These are phyloP conservation scores for Dactylellina cionopaga DNA, from an alignment of 2,329 filamentous ascomycete species.

Conservation along the genomic window DNA sequence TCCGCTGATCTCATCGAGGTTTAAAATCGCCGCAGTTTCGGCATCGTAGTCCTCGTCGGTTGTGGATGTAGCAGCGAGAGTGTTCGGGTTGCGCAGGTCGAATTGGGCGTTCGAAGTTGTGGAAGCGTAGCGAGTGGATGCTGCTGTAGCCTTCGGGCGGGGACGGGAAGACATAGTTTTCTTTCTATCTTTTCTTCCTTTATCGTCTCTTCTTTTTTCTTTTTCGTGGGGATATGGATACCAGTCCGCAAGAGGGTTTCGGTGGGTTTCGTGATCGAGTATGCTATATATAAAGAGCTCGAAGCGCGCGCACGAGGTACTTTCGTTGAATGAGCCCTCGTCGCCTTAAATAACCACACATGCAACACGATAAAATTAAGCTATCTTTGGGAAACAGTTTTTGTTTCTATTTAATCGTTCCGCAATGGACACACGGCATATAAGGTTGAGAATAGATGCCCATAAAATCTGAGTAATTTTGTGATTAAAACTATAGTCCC, in stretches of 20 bases:
- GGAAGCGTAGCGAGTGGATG: slow-evolving; percentile 45
- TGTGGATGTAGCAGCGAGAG: slow-evolving; percentile 78
- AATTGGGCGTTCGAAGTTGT: slow-evolving; percentile 67
- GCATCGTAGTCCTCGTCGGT: slow-evolving; percentile 69
- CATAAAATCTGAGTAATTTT: no score
- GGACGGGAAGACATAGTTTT: slow-evolving; percentile 25
- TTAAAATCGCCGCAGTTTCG: slow-evolving; percentile 73
- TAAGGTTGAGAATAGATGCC: no score
- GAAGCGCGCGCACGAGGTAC: no score
- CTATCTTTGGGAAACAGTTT: no score
- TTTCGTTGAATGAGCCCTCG: no score
- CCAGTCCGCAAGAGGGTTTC: neutral
- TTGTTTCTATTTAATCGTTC: no score
- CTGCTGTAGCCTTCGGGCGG: slow-evolving; percentile 37
- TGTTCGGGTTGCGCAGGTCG: slow-evolving; percentile 92
- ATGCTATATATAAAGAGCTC: neutral
- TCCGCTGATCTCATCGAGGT: slow-evolving; percentile 89
- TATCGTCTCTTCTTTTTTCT: neutral
- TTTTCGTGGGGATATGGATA: neutral
- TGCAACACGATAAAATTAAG: no score
- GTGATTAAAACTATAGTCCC: no score
- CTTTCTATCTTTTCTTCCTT: neutral
- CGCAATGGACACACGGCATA: no score
- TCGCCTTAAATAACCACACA: no score
- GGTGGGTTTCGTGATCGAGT: neutral